phyloP scores from a whole-genome alignment of 2,329 filamentous ascomycete genomes.

The Didymella sp. region DNA sequence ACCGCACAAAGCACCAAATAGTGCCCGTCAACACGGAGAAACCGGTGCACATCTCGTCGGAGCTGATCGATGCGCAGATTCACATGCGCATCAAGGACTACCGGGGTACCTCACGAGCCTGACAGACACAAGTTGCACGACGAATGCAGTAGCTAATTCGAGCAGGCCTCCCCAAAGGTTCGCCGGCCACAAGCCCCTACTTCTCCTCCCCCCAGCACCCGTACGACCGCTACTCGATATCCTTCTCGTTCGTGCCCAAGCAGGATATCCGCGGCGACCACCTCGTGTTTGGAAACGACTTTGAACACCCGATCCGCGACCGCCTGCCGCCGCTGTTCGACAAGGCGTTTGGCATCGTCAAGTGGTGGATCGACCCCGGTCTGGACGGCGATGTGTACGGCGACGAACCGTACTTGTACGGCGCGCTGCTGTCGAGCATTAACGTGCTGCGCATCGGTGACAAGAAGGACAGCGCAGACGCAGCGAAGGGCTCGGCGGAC shows the following conservation, averaged over 20 bases:
- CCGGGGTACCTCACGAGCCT: conserved; percentile 54
- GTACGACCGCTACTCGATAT: conserved; percentile 84
- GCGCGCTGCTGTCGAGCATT: conserved; percentile 79
- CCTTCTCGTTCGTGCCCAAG: conserved; percentile 79
- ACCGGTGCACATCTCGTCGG: conserved; percentile 67
- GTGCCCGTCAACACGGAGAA: conserved; percentile 77
- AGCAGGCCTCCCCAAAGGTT: conserved; percentile 72
- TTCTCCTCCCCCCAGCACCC: conserved; percentile 74
- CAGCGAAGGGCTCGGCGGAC: conserved; percentile 40
- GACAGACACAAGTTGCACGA: no score
- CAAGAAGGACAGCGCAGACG: conserved; percentile 41
- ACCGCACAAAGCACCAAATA: conserved; percentile 71
- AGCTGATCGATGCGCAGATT: conserved; percentile 70
- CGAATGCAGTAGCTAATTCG: no score
- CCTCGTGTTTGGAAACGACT: conserved; percentile 93
- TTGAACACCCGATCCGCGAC: conserved; percentile 87
- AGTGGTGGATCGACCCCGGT: conserved; percentile 90
- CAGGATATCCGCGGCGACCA: conserved; percentile 69
- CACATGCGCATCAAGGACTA: conserved; percentile 76
- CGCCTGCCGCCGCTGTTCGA: conserved; percentile 85
- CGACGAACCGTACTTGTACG: conserved; percentile 85
- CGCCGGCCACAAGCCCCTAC: conserved; percentile 75
- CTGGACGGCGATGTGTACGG: conserved; percentile 89
- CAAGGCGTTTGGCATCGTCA: conserved; percentile 82
- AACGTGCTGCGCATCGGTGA: conserved; percentile 75